Evolutionary conservation across 257 asterid species (phyloP).

Genomic region (Linderniella brevidens): DNA sequence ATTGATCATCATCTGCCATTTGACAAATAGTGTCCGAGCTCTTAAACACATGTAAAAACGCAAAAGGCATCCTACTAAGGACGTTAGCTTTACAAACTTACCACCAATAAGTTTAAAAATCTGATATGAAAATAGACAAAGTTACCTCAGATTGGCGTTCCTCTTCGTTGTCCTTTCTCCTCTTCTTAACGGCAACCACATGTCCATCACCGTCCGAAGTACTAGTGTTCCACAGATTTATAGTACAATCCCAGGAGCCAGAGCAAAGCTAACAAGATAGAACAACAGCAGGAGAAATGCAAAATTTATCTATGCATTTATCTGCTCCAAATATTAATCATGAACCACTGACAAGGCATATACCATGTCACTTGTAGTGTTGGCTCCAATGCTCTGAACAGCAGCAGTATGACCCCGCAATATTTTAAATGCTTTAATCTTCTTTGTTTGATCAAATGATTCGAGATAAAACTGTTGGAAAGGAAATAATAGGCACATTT

Average conservation of each 20-base stretch:
- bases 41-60: no score
- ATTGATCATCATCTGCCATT: no score
- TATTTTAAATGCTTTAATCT: slow-evolving; percentile 39
- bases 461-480: slow-evolving; percentile 48
- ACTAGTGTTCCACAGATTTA: slow-evolving; percentile 57
- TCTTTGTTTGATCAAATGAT: slow-evolving; percentile 32
- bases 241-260: slow-evolving; percentile 88
- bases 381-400: slow-evolving; percentile 64
- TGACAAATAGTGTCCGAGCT: no score
- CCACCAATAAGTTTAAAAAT: no score
- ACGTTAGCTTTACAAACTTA: no score
- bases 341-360: slow-evolving; percentile 9
- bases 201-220: slow-evolving; percentile 31
- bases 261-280: slow-evolving; percentile 54
- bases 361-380: slow-evolving; percentile 73
- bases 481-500: slow-evolving; percentile 11
- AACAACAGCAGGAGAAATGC: slow-evolving; percentile 9
- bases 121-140: background rate
- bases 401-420: slow-evolving; percentile 73
- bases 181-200: slow-evolving; percentile 56
- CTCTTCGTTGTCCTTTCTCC: slow-evolving; percentile 40
- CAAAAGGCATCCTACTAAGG: no score
- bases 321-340: background rate
- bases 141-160: slow-evolving; percentile 64
- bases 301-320: background rate